Percentiles rank a stretch among this genome's conserved stretches.
phyloP scores from a whole-genome alignment of 495 filamentous ascomycete genomes.

The Penicillium pancosmium region DNA sequence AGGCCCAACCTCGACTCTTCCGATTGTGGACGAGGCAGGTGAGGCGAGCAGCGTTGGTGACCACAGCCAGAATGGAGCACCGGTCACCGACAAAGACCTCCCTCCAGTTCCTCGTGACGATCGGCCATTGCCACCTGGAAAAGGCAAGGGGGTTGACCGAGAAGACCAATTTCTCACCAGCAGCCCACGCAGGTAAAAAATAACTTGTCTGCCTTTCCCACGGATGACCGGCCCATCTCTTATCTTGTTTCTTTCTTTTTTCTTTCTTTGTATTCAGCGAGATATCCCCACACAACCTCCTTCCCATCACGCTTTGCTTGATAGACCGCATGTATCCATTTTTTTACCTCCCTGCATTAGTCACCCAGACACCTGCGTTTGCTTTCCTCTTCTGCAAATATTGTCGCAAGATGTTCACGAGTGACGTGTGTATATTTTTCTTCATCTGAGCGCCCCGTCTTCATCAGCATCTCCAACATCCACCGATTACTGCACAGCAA shows the following conservation, averaged over 20 bases:
- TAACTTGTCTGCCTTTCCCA: too few species aligned
- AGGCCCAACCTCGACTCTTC: conserved; percentile 70
- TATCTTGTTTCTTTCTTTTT: conserved; percentile 22
- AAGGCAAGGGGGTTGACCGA: conserved; percentile 32
- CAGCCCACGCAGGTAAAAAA: not conserved
- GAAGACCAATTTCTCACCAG: conserved; percentile 10
- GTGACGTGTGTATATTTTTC: conserved; percentile 43
- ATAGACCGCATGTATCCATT: conserved; percentile 17
- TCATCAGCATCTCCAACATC: conserved; percentile 8
- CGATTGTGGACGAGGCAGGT: conserved; percentile 88
- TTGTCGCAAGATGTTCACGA: conserved; percentile 37
- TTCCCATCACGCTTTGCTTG: conserved; percentile 22
- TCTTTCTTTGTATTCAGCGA: conserved; percentile 27
- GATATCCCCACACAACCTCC: conserved; percentile 19
- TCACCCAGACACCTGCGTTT: conserved; percentile 12
- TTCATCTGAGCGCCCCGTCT: conserved; percentile 24
- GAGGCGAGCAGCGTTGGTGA: conserved; percentile 76
- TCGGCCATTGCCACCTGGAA: conserved; percentile 17
- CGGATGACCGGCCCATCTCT: not conserved
- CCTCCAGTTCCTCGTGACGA: conserved; percentile 50
- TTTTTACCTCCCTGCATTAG: conserved; percentile 27
- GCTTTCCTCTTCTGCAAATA: conserved; percentile 22
- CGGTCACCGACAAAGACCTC: conserved; percentile 52
- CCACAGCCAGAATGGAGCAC: conserved; percentile 38
- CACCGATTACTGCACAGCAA: not conserved